phyloP scores from a whole-genome alignment of 805 yeast species.

The Pichia kluyveri region DNA sequence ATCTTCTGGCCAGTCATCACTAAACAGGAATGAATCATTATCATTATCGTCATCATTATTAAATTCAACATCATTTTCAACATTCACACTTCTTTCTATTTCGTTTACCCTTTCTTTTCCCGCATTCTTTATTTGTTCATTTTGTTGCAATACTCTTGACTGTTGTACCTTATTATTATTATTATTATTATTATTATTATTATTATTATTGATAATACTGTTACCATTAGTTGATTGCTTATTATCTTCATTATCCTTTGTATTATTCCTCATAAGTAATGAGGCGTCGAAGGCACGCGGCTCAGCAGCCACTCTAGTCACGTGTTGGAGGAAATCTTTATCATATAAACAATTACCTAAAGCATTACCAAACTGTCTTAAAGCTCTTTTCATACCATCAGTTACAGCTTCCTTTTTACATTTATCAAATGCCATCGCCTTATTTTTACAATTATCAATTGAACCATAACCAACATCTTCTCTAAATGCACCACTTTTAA shows the following conservation, averaged over 20 bases:
- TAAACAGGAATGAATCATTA: constrained; percentile 47
- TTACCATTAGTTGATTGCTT: background rate
- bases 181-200: background rate
- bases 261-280: constrained; percentile 20
- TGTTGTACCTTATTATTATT: too few species aligned
- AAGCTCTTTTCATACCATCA: constrained; percentile 70
- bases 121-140: too few species aligned
- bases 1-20: constrained; percentile 34
- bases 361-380: constrained; percentile 72
- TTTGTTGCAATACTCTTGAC: too few species aligned
- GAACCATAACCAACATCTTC: constrained; percentile 74
- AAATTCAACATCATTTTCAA: too few species aligned
- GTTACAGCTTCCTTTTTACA: constrained; percentile 82
- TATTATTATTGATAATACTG: background rate
- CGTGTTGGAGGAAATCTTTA: constrained; percentile 48
- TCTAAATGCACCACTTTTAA: constrained; percentile 75
- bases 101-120: background rate
- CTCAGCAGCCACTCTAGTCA: constrained; percentile 33
- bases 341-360: constrained; percentile 82
- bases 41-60: background rate
- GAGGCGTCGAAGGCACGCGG: constrained; percentile 24
- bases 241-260: background rate
- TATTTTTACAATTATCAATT: constrained; percentile 59
- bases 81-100: background rate
- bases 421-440: constrained; percentile 68